Evolutionary conservation across 306 rosid species (phyloP).

Genomic region (barrel medic (Medicago truncatula)): MtrunA17r5.0-ANR NC_053044.1:35765501-35766000

Average conservation of each 20-base stretch:
- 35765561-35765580: constrained; percentile 67
- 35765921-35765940: constrained; percentile 80
- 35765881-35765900: constrained; percentile 89
- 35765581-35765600: constrained; percentile 80
- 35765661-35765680: constrained; percentile 72
- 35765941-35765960: constrained; percentile 72
- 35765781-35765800: constrained; percentile 66
- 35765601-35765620: constrained; percentile 67
- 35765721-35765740: constrained; percentile 71
- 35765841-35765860: constrained; percentile 51
- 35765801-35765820: constrained; percentile 82
- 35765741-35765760: constrained; percentile 75
- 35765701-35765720: constrained; percentile 75
- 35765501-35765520: constrained; percentile 91
- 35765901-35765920: constrained; percentile 74
- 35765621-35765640: constrained; percentile 90
- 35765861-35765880: constrained; percentile 76
- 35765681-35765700: constrained; percentile 59
- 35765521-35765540: constrained; percentile 66
- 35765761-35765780: constrained; percentile 61
- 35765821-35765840: constrained; percentile 73
- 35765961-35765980: constrained; percentile 76
- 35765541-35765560: constrained; percentile 76
- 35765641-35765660: constrained; percentile 81
- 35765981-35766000: constrained; percentile 99